Evolutionary conservation across 495 filamentous ascomycete species (phyloP), one percentile per base, ranked within the genome.

Genomic region (Delitschia confertaspora): DNA sequence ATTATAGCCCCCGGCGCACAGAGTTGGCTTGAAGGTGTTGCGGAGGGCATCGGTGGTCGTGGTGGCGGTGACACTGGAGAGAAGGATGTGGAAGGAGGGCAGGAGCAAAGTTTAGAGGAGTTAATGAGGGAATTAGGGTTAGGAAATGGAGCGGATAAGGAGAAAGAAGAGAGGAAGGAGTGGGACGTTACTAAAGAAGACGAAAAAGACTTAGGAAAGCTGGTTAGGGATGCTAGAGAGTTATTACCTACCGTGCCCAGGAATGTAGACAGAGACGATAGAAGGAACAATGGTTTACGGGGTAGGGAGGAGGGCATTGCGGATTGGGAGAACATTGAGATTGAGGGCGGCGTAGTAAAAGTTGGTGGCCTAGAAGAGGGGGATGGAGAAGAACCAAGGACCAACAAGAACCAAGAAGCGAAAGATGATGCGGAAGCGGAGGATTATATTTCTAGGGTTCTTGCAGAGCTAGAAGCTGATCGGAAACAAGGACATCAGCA

Each of bases 111-210:
- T 22, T 40, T 66, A 8, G 63, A 66, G 21, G 53, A 64, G 29
- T 50, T 71, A 27, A 38, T 71, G 7, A 53, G 53, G 3, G 52
- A 61, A 20, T 38, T 69, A 8, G 57, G 64, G 33, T 39, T 71
- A 19, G 67, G 64, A 1, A 47, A 57, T 14, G 50, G 60, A 18
- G 49, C 47, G 18, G 16, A n/a, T n/a, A n/a, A n/a, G n/a, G n/a
- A n/a, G n/a, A n/a, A n/a, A n/a, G n/a, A n/a, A 14, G 37, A 13
- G 18, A 19, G 23, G 26, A 31, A 38, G 39, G 24, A 55, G 34
- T 63, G 54, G 53, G 55, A 56, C 37, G 23, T 63, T 9, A 31
- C 38, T 19, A 37, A 33, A 8, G 41, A 53, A 1, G 63, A 66
- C 34, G 17, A 57, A 31, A 50, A 48, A 20, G 50, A 64, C 35